Evolutionary conservation across 176 grass and related monocot genomes (phyloP).

Genomic region (Triticum timopheevii): DNA sequence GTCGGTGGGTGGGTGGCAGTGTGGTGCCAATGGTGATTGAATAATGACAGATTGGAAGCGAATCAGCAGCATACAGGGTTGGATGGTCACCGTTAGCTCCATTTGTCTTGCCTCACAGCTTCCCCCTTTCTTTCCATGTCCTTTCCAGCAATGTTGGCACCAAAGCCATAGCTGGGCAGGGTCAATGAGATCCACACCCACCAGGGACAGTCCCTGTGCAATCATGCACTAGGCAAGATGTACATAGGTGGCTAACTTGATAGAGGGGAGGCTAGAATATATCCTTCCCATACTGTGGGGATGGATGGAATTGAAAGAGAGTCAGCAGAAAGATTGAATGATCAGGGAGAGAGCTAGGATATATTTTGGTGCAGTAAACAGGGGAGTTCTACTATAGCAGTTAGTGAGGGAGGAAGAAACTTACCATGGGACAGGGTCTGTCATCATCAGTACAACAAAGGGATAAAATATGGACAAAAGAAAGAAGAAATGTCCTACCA

Average conservation of each 20-base stretch:
- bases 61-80: not conserved
- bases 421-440: not conserved
- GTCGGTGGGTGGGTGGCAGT: not conserved
- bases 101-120: not conserved
- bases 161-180: not conserved
- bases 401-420: not conserved
- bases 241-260: not conserved
- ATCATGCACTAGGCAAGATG: conserved; percentile 7
- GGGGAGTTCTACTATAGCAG: conserved; percentile 1
- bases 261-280: not conserved
- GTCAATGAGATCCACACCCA: not conserved
- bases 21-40: not conserved
- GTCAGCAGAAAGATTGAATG: not conserved
- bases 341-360: not conserved
- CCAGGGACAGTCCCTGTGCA: not conserved
- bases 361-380: not conserved
- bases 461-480: not conserved
- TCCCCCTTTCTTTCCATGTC: not conserved
- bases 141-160: not conserved
- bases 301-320: not conserved
- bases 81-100: not conserved
- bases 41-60: not conserved
- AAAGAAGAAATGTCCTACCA: not conserved
- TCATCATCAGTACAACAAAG: not conserved
- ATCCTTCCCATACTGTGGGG: not conserved